These are phyloP conservation scores for Celoporthe dispersa DNA, from an alignment of 2,329 filamentous ascomycete species.

Conservation along the genomic window DNA sequence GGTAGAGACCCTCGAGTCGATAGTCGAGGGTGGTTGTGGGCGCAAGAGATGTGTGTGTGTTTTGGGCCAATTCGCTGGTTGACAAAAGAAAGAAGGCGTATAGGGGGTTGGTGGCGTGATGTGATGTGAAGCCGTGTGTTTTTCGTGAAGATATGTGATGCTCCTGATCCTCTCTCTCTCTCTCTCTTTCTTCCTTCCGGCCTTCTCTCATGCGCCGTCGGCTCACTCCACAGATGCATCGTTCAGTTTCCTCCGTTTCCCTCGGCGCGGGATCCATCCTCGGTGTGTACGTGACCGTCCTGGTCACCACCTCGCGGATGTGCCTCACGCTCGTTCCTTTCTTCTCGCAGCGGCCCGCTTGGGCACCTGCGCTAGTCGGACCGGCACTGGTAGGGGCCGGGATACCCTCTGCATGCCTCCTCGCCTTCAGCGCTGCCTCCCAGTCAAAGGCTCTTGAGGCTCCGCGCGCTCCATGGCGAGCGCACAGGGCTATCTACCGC, in stretches of 20 bases:
- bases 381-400: slow-evolving; percentile 38
- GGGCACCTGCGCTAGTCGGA: slow-evolving; percentile 12
- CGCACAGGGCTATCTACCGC: slow-evolving; percentile 70
- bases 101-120: neutral
- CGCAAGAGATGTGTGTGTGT: neutral
- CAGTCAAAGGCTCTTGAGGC: slow-evolving; percentile 74
- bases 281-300: slow-evolving; percentile 89
- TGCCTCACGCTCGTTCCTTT: slow-evolving; percentile 65
- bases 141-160: slow-evolving; percentile 7
- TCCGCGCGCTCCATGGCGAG: slow-evolving; percentile 75
- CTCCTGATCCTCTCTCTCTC: neutral
- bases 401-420: slow-evolving; percentile 62
- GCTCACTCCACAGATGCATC: slow-evolving; percentile 19
- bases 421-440: slow-evolving; percentile 71
- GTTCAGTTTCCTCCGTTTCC: slow-evolving; percentile 79
- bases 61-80: neutral
- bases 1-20: neutral
- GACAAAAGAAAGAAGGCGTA: slow-evolving; percentile 9
- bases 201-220: neutral
- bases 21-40: neutral
- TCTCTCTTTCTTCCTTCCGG: neutral
- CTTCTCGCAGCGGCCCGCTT: slow-evolving; percentile 52
- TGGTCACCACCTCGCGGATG: slow-evolving; percentile 90
- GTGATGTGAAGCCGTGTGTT: neutral
- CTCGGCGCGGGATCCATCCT: slow-evolving; percentile 88